Evolutionary conservation across 78 protist species (phyloP).

Genomic region (Tieghemostelium lacteum): DNA sequence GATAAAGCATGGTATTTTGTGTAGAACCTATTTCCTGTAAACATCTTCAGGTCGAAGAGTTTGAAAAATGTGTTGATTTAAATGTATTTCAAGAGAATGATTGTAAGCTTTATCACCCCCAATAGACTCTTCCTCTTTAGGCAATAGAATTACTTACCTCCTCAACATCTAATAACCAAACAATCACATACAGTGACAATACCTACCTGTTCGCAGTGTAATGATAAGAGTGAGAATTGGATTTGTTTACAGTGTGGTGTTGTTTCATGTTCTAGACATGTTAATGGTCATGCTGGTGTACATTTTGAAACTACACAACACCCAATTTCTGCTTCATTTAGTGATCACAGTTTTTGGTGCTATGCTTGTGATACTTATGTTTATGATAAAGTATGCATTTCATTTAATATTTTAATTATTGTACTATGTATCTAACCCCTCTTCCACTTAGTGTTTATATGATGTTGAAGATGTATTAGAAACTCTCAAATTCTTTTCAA

Average conservation of each 20-base stretch:
- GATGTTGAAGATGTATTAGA: not conserved
- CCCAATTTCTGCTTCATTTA: slow-evolving; percentile 53
- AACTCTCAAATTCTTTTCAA: not conserved
- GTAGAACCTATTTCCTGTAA: slow-evolving; percentile 55
- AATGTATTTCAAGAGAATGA: slow-evolving; percentile 20
- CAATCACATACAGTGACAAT: not conserved
- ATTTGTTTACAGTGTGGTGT: slow-evolving; percentile 57
- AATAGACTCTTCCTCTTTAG: not conserved
- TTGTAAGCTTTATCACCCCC: slow-evolving; percentile 2
- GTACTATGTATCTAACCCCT: not conserved
- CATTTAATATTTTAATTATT: not conserved
- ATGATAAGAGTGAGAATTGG: slow-evolving; percentile 68
- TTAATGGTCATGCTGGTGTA: slow-evolving; percentile 34
- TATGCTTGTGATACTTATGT: slow-evolving; percentile 51
- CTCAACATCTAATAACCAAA: not conserved
- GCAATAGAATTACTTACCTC: not conserved
- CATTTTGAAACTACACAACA: slow-evolving; percentile 39
- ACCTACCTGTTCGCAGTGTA: slow-evolving; percentile 23
- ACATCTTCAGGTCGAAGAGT: slow-evolving; percentile 10
- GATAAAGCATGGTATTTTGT: slow-evolving; percentile 8
- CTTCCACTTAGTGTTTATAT: not conserved
- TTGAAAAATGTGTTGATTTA: slow-evolving; percentile 10
- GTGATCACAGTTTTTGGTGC: slow-evolving; percentile 67
- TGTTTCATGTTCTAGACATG: slow-evolving; percentile 61
- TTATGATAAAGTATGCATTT: not conserved